phyloP scores from a whole-genome alignment of 2,329 filamentous ascomycete species.

The Aspergillus sp. region DNA sequence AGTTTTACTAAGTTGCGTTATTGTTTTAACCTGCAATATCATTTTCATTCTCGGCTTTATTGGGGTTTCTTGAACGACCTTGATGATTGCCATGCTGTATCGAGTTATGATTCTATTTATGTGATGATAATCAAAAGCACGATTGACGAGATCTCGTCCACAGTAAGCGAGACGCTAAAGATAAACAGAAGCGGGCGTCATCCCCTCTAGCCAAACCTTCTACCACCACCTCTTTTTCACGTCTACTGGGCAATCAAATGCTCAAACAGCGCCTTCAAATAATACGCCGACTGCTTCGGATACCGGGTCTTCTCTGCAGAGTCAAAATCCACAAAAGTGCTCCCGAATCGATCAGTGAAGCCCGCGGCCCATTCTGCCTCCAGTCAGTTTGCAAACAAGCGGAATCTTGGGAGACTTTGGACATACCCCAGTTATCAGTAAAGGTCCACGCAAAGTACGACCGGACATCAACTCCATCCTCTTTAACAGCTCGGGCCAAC shows the following conservation, averaged over 20 bases:
- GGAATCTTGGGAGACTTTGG: neutral
- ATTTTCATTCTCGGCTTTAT: neutral
- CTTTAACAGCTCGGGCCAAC: slow-evolving; percentile 59
- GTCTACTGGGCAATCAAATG: slow-evolving; percentile 51
- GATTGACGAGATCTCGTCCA: neutral
- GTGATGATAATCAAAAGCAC: neutral
- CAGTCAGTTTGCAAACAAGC: neutral
- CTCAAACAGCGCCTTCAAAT: slow-evolving; percentile 67
- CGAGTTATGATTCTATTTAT: neutral
- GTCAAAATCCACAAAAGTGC: slow-evolving; percentile 73
- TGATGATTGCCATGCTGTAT: neutral
- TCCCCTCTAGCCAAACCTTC: too few relatives aligned
- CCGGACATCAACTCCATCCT: slow-evolving; percentile 70
- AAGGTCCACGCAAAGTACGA: slow-evolving; percentile 81
- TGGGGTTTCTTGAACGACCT: neutral
- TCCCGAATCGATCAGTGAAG: slow-evolving; percentile 76
- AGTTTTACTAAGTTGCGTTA: neutral
- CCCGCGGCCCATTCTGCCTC: slow-evolving; percentile 74
- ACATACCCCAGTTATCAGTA: slow-evolving; percentile 62
- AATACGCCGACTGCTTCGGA: slow-evolving; percentile 75
- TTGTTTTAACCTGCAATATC: neutral
- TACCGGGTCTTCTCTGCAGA: slow-evolving; percentile 68
- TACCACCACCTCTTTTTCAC: too few relatives aligned
- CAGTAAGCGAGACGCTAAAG: neutral
- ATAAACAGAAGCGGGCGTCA: neutral